Evolutionary conservation across 148 eudicot genomes (phyloP), one percentile per base, ranked within the genome.

Genomic region (Heliamphora exappendiculata): DNA sequence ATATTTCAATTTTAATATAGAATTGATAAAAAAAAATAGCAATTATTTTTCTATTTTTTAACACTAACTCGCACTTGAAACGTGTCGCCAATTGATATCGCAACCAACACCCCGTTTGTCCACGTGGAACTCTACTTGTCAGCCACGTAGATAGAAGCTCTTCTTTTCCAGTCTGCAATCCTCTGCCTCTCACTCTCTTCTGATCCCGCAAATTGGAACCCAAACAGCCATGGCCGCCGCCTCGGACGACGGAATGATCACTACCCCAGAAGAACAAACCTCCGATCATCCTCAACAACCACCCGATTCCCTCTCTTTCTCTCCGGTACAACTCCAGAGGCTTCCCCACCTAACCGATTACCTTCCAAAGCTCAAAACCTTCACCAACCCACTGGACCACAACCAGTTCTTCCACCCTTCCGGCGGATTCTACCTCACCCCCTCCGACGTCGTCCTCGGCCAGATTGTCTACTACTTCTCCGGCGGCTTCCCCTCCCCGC

Each of bases 371-470:
- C 81, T 84, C 45, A 60, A 77, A 59, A 80, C 85, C 62, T 57
- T 58, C 84, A 72, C 84, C 2, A 87, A 82, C 75, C 93, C 96
- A 1, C 65, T 91, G 1, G 80, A 79, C 5, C 49, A 41, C 29
- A 89, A 78, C 86, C 79, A 45, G 0, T 89, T 77, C 76, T 91
- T 85, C 84, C 88, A 73, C 78, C 91, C 93, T 2, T 39, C 80
- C 20, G 31, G 82, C 26, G 85, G 67, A 19, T 91, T 91, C 84
- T 91, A 86, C 88, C 54, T 91, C 67, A 34, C 87, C 42, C 75
- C 78, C 8, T 36, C 81, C 19, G 96, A 91, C 73, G 77, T 87
- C 77, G 60, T 91, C 66, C 87, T 91, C 75, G 85, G 83, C 31
- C 82, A 79, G 34, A 75, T 83, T 74, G 34, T 86, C 74, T 83